phyloP scores from a whole-genome alignment of 331 rosid species.

The Arachis monticola region DNA sequence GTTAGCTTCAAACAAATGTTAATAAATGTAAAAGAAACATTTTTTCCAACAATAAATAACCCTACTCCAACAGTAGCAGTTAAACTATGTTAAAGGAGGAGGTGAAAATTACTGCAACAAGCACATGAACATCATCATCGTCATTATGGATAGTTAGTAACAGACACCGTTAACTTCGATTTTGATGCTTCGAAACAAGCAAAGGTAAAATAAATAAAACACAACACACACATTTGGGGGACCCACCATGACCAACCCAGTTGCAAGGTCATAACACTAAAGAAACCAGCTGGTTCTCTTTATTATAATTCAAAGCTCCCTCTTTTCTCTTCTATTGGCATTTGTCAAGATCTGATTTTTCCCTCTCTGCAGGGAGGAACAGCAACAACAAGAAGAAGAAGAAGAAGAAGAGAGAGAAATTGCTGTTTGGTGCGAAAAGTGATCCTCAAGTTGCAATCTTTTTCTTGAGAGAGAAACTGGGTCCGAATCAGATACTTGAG shows the following conservation, averaged over 20 bases:
- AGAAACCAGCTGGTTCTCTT: constrained; percentile 62
- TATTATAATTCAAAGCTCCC: constrained; percentile 36
- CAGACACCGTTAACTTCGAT: neutral
- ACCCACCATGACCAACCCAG: constrained; percentile 47
- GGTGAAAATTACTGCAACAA: neutral
- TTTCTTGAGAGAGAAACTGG: constrained; percentile 36
- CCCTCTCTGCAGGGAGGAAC: constrained; percentile 29
- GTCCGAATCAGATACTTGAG: constrained; percentile 48
- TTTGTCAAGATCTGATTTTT: constrained; percentile 75
- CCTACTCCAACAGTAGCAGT: neutral
- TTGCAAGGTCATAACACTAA: constrained; percentile 51
- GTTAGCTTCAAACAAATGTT: neutral
- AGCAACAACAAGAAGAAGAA: no score
- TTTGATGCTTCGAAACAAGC: neutral
- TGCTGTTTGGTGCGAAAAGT: constrained; percentile 27
- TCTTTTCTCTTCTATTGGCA: constrained; percentile 33
- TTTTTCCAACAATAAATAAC: neutral
- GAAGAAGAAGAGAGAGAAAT: constrained; percentile 7
- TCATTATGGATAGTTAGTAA: neutral
- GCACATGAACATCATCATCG: neutral
- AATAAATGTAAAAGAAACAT: neutral
- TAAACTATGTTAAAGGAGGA: neutral
- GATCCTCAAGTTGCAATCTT: constrained; percentile 41
- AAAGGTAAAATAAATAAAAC: neutral
- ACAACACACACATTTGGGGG: constrained; percentile 31